phyloP scores from a whole-genome alignment of 2,329 filamentous ascomycete species.

The Diplocarpon rosae region DNA sequence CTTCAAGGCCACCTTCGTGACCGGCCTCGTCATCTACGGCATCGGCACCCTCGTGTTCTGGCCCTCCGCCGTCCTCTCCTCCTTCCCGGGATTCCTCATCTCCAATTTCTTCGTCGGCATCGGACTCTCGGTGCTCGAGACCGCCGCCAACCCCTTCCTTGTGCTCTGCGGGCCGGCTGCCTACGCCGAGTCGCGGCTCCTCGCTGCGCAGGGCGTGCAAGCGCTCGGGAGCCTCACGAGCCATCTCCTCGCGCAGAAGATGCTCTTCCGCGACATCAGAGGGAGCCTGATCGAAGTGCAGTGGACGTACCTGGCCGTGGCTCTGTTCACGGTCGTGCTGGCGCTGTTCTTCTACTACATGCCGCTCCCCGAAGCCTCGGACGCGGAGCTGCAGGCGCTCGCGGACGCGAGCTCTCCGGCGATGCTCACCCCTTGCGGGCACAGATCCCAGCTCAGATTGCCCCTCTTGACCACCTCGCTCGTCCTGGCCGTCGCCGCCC shows the following conservation, averaged over 20 bases:
- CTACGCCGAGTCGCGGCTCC: slow-evolving; percentile 63
- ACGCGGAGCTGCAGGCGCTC: slow-evolving; percentile 43
- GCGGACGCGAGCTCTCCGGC: slow-evolving; percentile 17
- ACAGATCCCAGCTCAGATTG: slow-evolving; percentile 29
- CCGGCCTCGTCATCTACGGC: slow-evolving; percentile 64
- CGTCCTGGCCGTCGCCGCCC: slow-evolving; percentile 60
- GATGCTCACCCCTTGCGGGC: slow-evolving; percentile 12
- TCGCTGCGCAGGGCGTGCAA: slow-evolving; percentile 67
- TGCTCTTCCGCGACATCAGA: slow-evolving; percentile 57
- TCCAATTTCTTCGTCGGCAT: slow-evolving; percentile 66
- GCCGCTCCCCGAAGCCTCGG: slow-evolving; percentile 46
- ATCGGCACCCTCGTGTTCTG: slow-evolving; percentile 76
- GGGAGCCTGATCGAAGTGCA: slow-evolving; percentile 61
- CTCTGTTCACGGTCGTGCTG: slow-evolving; percentile 59
- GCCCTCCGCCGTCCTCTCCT: slow-evolving; percentile 64
- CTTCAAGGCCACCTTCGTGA: slow-evolving; percentile 72
- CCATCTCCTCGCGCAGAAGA: slow-evolving; percentile 59
- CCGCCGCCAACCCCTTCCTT: slow-evolving; percentile 67
- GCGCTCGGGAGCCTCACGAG: slow-evolving; percentile 64
- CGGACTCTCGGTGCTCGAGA: slow-evolving; percentile 67
- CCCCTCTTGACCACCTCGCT: slow-evolving; percentile 34
- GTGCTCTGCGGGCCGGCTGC: slow-evolving; percentile 61
- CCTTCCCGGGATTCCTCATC: slow-evolving; percentile 68
- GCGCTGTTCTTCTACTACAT: slow-evolving; percentile 60
- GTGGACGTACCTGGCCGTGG: slow-evolving; percentile 78